These are phyloP conservation scores for Pezicula neosporulosa DNA, from an alignment of 2,329 filamentous ascomycete genomes.

Conservation along the genomic window DNA sequence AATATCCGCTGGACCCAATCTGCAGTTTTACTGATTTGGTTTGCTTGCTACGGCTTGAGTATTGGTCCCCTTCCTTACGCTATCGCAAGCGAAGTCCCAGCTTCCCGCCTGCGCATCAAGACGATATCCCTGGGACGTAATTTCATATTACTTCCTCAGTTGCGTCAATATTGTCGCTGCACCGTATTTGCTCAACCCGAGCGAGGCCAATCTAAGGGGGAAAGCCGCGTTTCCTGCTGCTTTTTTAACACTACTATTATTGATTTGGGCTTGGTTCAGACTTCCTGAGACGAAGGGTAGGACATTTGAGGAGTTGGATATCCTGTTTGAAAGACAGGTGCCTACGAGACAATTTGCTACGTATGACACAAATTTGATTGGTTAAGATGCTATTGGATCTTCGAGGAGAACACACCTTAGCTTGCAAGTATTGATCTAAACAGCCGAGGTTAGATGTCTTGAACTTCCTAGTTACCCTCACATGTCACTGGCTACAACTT, in stretches of 20 bases:
- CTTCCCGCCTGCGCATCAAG: slow-evolving; percentile 79
- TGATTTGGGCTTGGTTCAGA: slow-evolving; percentile 8
- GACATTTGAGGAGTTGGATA: slow-evolving; percentile 10
- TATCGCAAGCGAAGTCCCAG: slow-evolving; percentile 63
- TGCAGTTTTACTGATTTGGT: slow-evolving; percentile 73
- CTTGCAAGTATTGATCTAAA: too few species aligned
- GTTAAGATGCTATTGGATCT: too few species aligned
- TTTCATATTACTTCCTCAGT: slow-evolving; percentile 61
- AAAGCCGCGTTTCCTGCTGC: slow-evolving; percentile 6
- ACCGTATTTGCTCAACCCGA: slow-evolving; percentile 37
- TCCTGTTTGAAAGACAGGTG: slow-evolving; percentile 4
- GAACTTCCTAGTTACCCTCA: too few species aligned
- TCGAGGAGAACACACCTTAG: too few species aligned
- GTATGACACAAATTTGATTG: too few species aligned
- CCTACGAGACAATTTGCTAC: slow-evolving; percentile 5
- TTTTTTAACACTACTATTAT: not conserved
- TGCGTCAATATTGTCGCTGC: slow-evolving; percentile 77
- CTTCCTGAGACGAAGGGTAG: slow-evolving; percentile 30
- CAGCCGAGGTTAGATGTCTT: too few species aligned
- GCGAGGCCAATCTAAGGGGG: slow-evolving; percentile 1
- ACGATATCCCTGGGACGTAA: slow-evolving; percentile 80
- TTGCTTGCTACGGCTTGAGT: slow-evolving; percentile 76
- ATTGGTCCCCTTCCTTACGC: slow-evolving; percentile 80
- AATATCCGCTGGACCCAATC: slow-evolving; percentile 35
- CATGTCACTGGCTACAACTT: too few species aligned